These are phyloP conservation scores for Grigorovia humatica DNA, from an alignment of 805 yeast genomes.

Conservation along the genomic window DNA sequence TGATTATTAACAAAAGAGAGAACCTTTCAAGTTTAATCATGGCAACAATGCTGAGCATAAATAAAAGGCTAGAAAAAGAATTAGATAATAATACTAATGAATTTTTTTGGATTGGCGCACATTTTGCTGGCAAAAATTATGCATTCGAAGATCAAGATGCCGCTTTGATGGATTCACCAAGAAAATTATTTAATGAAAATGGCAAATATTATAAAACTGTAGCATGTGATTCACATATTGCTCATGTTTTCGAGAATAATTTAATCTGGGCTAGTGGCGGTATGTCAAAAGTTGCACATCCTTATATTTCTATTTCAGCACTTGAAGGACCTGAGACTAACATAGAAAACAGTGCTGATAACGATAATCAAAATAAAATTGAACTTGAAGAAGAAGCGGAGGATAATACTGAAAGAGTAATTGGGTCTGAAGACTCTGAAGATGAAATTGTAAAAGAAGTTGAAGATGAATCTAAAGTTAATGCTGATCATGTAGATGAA, in stretches of 20 bases:
- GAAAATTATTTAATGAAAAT: conserved; percentile 1
- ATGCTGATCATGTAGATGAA: too few species aligned
- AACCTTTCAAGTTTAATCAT: conserved; percentile 19
- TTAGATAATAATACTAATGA: conserved; percentile 69
- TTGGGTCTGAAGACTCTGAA: background rate
- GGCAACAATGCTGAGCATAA: conserved; percentile 15
- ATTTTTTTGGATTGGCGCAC: conserved; percentile 57
- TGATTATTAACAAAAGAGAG: conserved; percentile 18
- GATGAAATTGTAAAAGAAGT: background rate
- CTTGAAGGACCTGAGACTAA: background rate
- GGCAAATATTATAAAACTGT: conserved; percentile 1
- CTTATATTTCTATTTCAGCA: background rate
- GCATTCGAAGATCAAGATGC: conserved; percentile 24
- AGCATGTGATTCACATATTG: conserved; percentile 27
- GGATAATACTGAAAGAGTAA: background rate
- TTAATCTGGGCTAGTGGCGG: conserved; percentile 68
- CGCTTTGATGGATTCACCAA: conserved; percentile 5
- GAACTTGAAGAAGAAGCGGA: too few species aligned
- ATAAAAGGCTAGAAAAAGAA: conserved; percentile 20
- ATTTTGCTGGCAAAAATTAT: conserved; percentile 29
- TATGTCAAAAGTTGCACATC: conserved; percentile 18
- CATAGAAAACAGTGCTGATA: background rate
- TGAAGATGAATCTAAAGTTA: too few species aligned
- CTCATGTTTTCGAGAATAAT: conserved; percentile 16
- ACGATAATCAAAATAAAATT: background rate